A percentile compares a stretch with the other conserved stretches of the same genome.
Evolutionary conservation across 2,329 filamentous ascomycete genomes (phyloP).

Genomic region (Aspergillus flavus): DNA sequence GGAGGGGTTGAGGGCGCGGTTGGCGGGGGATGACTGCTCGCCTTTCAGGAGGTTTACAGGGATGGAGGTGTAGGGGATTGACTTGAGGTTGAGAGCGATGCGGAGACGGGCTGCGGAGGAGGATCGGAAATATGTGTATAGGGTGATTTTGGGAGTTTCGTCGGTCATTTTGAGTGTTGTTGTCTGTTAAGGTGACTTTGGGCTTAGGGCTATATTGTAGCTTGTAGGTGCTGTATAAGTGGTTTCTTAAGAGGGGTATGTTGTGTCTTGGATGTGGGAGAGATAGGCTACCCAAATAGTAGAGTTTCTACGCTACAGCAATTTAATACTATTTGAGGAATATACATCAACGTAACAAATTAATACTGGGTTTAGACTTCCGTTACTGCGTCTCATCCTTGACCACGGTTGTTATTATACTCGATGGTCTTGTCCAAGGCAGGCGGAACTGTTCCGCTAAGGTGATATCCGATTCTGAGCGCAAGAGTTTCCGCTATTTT

Average conservation of each 20-base stretch:
- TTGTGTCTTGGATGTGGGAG: not conserved
- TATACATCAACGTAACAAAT: not conserved
- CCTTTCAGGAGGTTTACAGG: conserved; percentile 58
- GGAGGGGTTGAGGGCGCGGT: conserved; percentile 57
- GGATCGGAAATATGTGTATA: conserved; percentile 65
- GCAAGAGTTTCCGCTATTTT: conserved; percentile 24
- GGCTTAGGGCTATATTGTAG: not conserved
- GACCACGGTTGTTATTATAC: not conserved
- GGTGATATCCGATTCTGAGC: conserved; percentile 15
- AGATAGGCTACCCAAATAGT: not conserved
- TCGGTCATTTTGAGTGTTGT: conserved; percentile 22
- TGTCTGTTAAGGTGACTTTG: not conserved
- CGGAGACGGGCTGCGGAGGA: conserved; percentile 65
- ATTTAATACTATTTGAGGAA: not conserved
- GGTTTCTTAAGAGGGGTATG: not conserved
- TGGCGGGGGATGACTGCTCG: conserved; percentile 53
- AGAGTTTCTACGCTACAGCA: not conserved
- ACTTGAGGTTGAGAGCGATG: conserved; percentile 61
- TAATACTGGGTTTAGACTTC: not conserved
- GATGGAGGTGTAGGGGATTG: conserved; percentile 50
- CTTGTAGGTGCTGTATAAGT: not conserved
- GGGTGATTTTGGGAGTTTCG: conserved; percentile 28
- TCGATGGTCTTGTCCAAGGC: not conserved
- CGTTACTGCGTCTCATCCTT: not conserved
- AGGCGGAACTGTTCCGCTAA: conserved; percentile 23